These are phyloP conservation scores for Eremochloa ophiuroides DNA, from an alignment of 176 grass and related monocot species.

Conservation along the genomic window DNA sequence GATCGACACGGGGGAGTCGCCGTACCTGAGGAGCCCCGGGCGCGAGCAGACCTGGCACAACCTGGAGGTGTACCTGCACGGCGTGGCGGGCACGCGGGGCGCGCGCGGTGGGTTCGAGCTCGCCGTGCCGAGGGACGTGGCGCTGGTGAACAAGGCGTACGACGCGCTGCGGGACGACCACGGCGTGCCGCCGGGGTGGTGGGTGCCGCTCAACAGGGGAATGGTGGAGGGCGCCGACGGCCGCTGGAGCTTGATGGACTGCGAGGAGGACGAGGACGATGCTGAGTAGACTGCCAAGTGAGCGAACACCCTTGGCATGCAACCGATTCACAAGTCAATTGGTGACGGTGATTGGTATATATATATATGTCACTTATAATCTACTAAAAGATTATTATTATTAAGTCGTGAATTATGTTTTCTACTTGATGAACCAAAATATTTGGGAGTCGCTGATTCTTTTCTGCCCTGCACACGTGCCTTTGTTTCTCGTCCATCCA, in stretches of 20 bases:
- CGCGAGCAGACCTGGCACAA: conserved; percentile 40
- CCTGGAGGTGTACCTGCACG: conserved; percentile 67
- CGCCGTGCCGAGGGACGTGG: conserved; percentile 53
- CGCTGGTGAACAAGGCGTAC: conserved; percentile 52
- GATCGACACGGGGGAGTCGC: conserved; percentile 46
- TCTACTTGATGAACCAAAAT: too few species aligned
- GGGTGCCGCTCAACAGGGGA: conserved; percentile 44
- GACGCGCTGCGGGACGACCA: conserved; percentile 42
- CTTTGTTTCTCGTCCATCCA: too few species aligned
- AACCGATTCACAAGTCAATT: too few species aligned
- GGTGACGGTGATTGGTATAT: too few species aligned
- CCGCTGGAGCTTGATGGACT: conserved; percentile 41
- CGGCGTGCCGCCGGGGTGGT: conserved; percentile 44
- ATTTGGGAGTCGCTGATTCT: too few species aligned
- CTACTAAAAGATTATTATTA: too few species aligned
- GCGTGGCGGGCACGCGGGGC: conserved; percentile 36
- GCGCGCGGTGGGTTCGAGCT: conserved; percentile 28
- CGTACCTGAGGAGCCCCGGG: conserved; percentile 46
- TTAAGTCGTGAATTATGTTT: too few species aligned
- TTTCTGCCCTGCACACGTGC: too few species aligned
- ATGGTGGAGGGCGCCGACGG: conserved; percentile 39
- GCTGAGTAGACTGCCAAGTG: too few species aligned
- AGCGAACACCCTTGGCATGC: too few species aligned
- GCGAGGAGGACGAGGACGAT: conserved; percentile 21
- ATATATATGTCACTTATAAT: too few species aligned